phyloP scores from a whole-genome alignment of 441 rosid genomes.

The Erysimum cheiri region DNA sequence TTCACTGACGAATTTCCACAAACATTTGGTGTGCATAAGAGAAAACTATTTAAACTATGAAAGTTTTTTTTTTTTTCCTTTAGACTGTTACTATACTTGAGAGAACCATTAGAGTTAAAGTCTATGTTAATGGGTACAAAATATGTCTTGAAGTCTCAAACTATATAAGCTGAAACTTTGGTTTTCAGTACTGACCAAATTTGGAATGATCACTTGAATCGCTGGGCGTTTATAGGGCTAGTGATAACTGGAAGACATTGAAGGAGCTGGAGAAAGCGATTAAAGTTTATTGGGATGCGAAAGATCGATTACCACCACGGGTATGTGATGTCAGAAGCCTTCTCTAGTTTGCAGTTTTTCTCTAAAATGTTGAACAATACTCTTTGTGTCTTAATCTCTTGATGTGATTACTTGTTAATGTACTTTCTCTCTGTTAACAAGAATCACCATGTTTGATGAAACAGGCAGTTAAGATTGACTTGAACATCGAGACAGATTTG shows the following conservation, averaged over 20 bases:
- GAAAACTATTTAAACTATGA: neutral
- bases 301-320: constrained; percentile 89
- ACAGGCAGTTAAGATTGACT: constrained; percentile 86
- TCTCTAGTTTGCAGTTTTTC: neutral
- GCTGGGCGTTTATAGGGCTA: constrained; percentile 58
- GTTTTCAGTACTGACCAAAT: constrained; percentile 3
- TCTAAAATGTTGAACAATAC: neutral
- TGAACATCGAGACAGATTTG: constrained; percentile 86
- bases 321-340: constrained; percentile 49
- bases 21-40: constrained; percentile 28
- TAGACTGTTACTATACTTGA: neutral
- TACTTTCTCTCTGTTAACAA: constrained; percentile 21
- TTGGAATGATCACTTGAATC: neutral
- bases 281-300: constrained; percentile 77
- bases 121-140: neutral
- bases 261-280: constrained; percentile 87
- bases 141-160: neutral
- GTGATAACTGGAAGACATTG: constrained; percentile 81
- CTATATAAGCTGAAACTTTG: neutral
- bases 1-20: constrained; percentile 30
- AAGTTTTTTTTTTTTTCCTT: neutral
- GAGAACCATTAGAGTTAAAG: neutral
- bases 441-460: constrained; percentile 32
- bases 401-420: neutral
- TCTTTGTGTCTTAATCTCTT: neutral